Evolutionary conservation across 176 grass and related monocot genomes (phyloP).

Genomic region (Alopecurus myosuroides): DNA sequence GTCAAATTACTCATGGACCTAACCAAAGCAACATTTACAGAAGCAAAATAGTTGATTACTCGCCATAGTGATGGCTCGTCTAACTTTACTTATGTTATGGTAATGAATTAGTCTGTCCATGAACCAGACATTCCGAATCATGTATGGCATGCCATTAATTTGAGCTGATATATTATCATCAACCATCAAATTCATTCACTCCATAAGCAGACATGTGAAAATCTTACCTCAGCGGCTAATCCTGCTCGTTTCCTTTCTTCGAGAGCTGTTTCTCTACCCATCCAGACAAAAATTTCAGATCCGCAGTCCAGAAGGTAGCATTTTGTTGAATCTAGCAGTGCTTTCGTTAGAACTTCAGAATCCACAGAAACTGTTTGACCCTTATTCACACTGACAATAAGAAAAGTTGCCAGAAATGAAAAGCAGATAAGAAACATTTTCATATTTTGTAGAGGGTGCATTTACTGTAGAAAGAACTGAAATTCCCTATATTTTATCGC

Average conservation of each 20-base stretch:
- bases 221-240: constrained; percentile 76
- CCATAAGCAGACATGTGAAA: constrained; percentile 19
- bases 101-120: not conserved
- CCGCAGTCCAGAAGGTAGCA: constrained; percentile 89
- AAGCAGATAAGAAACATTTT: constrained; percentile 21
- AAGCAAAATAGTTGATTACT: not conserved
- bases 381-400: constrained; percentile 66
- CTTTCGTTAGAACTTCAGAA: constrained; percentile 60
- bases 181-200: not conserved
- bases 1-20: not conserved
- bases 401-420: constrained; percentile 1
- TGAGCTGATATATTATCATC: constrained; percentile 7
- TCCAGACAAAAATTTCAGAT: constrained; percentile 90
- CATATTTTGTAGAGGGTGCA: not conserved
- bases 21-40: constrained; percentile 10
- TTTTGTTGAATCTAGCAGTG: constrained; percentile 78
- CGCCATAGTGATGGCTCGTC: not conserved
- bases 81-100: not conserved
- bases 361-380: constrained; percentile 55
- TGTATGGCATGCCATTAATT: not conserved
- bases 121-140: not conserved
- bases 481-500: not conserved
- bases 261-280: constrained; percentile 84
- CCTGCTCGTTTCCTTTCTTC: constrained; percentile 88
- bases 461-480: not conserved